Conservation (phyloP, 1,139 yeast genomes). For the Sugiyamaella paludigena region DNA sequence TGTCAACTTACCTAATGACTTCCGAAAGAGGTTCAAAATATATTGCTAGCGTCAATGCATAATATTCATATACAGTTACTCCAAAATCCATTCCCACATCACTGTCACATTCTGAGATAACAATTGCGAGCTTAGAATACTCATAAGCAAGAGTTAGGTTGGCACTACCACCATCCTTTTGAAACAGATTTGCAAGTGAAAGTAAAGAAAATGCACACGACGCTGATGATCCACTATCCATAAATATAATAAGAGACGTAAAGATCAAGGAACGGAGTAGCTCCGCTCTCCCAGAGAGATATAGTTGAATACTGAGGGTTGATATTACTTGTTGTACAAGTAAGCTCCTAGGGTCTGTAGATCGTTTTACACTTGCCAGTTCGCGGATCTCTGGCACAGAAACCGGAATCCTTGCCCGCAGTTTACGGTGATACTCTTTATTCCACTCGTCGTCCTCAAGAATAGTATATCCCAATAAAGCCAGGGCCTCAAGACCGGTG, state of each 20-base stretch:
- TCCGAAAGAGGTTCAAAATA: slow-evolving; percentile 46
- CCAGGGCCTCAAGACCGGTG: slow-evolving; percentile 28
- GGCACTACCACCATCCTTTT: slow-evolving; percentile 34
- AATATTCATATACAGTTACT: slow-evolving; percentile 46
- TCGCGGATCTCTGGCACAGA: slow-evolving; percentile 46
- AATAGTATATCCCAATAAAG: slow-evolving; percentile 31
- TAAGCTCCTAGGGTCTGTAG: slow-evolving; percentile 37
- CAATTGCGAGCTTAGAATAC: slow-evolving; percentile 44
- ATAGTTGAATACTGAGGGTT: slow-evolving; percentile 41
- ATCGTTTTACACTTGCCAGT: slow-evolving; percentile 33
- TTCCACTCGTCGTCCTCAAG: slow-evolving; percentile 41
- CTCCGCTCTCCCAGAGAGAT: slow-evolving; percentile 26
- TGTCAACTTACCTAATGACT: slow-evolving; percentile 37
- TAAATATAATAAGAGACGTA: slow-evolving; percentile 34
- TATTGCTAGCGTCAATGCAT: slow-evolving; percentile 46
- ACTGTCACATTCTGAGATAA: slow-evolving; percentile 41
- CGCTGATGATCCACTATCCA: slow-evolving; percentile 38
- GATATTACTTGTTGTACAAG: slow-evolving; percentile 47
- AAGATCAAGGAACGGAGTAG: slow-evolving; percentile 32
- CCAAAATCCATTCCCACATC: slow-evolving; percentile 43
- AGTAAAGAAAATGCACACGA: slow-evolving; percentile 37
- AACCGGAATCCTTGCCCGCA: slow-evolving; percentile 42
- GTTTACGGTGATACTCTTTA: slow-evolving; percentile 29
- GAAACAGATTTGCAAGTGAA: slow-evolving; percentile 37
- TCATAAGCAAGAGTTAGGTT: slow-evolving; percentile 44